A percentile compares a stretch with the other conserved stretches of the same genome.
Conservation (phyloP, 805 yeast genomes). For the Candida tibetensis region DNA sequence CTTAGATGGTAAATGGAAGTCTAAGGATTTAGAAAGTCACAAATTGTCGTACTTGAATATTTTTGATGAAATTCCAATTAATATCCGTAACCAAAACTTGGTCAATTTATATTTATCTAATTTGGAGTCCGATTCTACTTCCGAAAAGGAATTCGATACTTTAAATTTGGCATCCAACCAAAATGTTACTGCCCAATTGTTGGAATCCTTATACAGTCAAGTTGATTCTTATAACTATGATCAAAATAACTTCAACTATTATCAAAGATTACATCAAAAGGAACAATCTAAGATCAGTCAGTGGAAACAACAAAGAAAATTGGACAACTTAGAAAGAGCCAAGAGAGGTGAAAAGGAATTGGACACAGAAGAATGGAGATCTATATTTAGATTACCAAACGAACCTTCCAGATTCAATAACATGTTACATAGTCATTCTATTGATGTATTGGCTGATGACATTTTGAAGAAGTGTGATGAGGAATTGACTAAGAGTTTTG, state of each 20-base stretch:
- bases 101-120: slow-evolving; percentile 51
- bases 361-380: slow-evolving; percentile 60
- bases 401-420: slow-evolving; percentile 77
- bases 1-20: slow-evolving; percentile 60
- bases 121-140: slow-evolving; percentile 16
- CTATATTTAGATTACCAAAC: slow-evolving; percentile 61
- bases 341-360: slow-evolving; percentile 54
- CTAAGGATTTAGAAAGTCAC: slow-evolving; percentile 58
- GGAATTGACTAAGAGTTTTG: slow-evolving; percentile 61
- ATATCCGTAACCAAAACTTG: slow-evolving; percentile 65
- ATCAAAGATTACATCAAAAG: slow-evolving; percentile 71
- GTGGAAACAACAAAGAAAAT: slow-evolving; percentile 70
- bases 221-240: slow-evolving; percentile 75
- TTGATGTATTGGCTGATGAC: slow-evolving; percentile 67
- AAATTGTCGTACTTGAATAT: slow-evolving; percentile 63
- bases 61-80: slow-evolving; percentile 68
- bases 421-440: slow-evolving; percentile 63
- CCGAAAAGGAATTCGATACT: slow-evolving; percentile 31
- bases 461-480: slow-evolving; percentile 68
- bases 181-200: slow-evolving; percentile 44
- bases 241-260: slow-evolving; percentile 76
- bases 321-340: slow-evolving; percentile 61
- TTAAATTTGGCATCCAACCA: slow-evolving; percentile 44
- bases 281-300: slow-evolving; percentile 67
- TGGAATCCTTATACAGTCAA: slow-evolving; percentile 64